phyloP scores from a whole-genome alignment of 1,139 yeast species.

The Yamadazyma songkhlaensis region DNA sequence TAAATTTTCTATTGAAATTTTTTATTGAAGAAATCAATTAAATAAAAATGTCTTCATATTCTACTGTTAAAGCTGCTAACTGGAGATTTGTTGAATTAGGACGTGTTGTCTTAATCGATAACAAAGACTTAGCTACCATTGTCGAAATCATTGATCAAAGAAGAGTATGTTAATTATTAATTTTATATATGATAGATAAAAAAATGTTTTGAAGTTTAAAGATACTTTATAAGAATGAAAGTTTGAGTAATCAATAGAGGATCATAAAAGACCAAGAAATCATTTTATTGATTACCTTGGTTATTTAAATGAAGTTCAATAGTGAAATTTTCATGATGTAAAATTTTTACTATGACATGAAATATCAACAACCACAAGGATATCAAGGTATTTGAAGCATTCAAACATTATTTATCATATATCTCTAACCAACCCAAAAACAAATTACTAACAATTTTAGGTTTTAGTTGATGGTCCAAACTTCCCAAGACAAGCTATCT shows the following conservation, averaged over 20 bases:
- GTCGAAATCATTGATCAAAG: slow-evolving; percentile 99
- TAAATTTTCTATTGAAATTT: slow-evolving; percentile 12
- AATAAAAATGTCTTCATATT: slow-evolving; percentile 30
- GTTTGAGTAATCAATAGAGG: no score
- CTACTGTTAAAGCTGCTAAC: slow-evolving; percentile 93
- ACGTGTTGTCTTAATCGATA: slow-evolving; percentile 92
- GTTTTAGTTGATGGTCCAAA: slow-evolving; percentile 96
- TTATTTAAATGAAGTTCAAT: no score
- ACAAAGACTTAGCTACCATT: slow-evolving; percentile 83
- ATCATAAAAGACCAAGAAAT: no score
- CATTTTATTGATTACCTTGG: no score
- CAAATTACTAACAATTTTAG: slow-evolving; percentile 39
- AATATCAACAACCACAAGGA: no score
- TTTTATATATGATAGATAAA: no score
- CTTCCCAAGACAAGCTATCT: slow-evolving; percentile 88
- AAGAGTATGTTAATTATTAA: slow-evolving; percentile 65
- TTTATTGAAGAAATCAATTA: slow-evolving; percentile 10
- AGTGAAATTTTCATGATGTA: not conserved
- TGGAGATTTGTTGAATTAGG: slow-evolving; percentile 99
- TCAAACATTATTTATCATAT: no score
- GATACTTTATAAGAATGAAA: no score
- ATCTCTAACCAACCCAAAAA: not conserved
- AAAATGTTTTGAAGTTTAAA: no score
- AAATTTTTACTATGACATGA: not conserved
- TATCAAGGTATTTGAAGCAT: no score